These are phyloP conservation scores for Candida coquimbonensis DNA, from an alignment of 805 yeast genomes.

Conservation along the genomic window DNA sequence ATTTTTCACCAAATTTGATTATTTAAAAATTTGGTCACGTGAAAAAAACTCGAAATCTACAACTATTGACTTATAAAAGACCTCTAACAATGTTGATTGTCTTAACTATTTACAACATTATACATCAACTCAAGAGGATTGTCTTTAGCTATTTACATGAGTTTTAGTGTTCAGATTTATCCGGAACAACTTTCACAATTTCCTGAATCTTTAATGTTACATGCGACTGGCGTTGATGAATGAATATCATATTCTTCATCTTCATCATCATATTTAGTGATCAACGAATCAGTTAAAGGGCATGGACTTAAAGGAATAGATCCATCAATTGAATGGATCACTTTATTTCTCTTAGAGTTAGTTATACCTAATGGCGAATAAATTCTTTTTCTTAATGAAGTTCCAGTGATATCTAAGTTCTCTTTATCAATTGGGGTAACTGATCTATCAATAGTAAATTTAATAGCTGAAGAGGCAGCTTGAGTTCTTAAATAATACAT, in stretches of 20 bases:
- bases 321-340: neutral
- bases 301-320: neutral
- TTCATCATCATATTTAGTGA: neutral
- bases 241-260: constrained; percentile 9
- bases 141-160: neutral
- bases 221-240: constrained; percentile 13
- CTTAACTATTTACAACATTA: neutral
- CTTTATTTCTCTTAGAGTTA: neutral
- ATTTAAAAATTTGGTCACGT: neutral
- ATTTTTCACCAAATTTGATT: neutral
- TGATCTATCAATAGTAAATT: constrained; percentile 63
- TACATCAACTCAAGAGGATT: neutral
- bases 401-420: neutral
- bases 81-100: no score
- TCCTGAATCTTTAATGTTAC: constrained; percentile 17
- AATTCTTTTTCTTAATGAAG: neutral
- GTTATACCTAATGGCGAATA: neutral
- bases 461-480: constrained; percentile 96
- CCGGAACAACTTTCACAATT: constrained; percentile 35
- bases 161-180: constrained; percentile 2
- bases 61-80: neutral
- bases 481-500: constrained; percentile 97
- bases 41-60: neutral
- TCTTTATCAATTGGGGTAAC: constrained; percentile 27
- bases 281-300: neutral